These are phyloP conservation scores for Ascochyta clinopodiicola DNA, from an alignment of 2,329 filamentous ascomycete genomes.

Conservation along the genomic window DNA sequence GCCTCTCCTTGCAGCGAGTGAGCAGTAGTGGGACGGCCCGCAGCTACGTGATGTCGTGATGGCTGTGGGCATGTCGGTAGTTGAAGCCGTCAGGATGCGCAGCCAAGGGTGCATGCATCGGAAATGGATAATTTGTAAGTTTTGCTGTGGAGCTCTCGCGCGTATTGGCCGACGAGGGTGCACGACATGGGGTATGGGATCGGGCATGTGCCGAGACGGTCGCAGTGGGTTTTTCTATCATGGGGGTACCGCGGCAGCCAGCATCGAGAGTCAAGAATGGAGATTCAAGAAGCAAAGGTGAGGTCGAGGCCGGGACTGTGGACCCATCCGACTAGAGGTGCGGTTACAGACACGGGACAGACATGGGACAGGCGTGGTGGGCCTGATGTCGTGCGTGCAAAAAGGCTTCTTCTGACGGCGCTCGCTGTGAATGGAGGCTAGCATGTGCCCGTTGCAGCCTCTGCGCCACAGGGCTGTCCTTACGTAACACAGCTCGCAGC, in stretches of 20 bases:
- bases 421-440: not conserved
- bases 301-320: too few species aligned
- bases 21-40: slow-evolving; percentile 4
- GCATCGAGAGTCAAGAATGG: too few species aligned
- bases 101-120: not conserved
- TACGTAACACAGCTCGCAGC: slow-evolving; percentile 7
- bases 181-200: slow-evolving; percentile 2
- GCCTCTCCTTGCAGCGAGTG: not conserved
- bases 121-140: not conserved
- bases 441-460: not conserved
- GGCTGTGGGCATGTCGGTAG: slow-evolving; percentile 1
- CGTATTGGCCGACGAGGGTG: not conserved
- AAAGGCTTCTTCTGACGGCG: slow-evolving; percentile 9
- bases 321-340: slow-evolving; percentile 6
- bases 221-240: slow-evolving; percentile 1
- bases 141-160: slow-evolving; percentile 1
- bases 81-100: not conserved
- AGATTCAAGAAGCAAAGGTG: too few species aligned
- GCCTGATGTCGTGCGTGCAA: slow-evolving; percentile 3
- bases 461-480: not conserved
- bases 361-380: not conserved
- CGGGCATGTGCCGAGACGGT: not conserved
- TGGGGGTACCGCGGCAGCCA: not conserved
- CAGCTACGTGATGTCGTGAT: not conserved
- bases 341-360: not conserved